phyloP scores from a whole-genome alignment of 108 stramenopile species.

The Aurantiochytrium sp. region DNA sequence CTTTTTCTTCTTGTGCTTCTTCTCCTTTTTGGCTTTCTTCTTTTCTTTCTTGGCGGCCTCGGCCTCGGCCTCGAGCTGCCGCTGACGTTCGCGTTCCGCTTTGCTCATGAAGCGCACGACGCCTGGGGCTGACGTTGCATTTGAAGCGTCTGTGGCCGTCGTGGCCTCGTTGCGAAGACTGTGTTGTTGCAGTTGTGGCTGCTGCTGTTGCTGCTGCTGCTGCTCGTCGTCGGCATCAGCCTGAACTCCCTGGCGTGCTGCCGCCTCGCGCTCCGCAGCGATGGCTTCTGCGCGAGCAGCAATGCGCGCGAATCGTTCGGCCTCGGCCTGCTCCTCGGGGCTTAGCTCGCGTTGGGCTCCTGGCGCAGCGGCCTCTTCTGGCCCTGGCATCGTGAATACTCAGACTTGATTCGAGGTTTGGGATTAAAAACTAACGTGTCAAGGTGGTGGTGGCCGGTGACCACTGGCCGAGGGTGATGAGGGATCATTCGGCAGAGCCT shows the following conservation, averaged over 20 bases:
- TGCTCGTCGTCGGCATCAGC: too few species aligned
- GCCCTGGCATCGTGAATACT: too few species aligned
- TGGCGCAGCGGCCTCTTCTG: too few species aligned
- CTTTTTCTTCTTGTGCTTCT: constrained; percentile 12
- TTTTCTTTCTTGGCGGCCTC: neutral
- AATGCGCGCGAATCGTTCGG: neutral
- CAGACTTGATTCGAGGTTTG: too few species aligned
- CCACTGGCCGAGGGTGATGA: too few species aligned
- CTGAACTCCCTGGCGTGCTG: neutral
- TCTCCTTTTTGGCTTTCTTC: constrained; percentile 20
- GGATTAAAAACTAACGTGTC: too few species aligned
- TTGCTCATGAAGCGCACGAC: neutral
- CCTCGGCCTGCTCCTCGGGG: neutral
- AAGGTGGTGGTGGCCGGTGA: too few species aligned
- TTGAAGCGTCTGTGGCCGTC: neutral
- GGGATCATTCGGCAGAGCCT: too few species aligned
- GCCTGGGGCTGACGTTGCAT: too few species aligned
- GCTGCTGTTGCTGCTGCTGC: too few species aligned
- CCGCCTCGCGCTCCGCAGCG: neutral
- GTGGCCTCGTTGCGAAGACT: neutral
- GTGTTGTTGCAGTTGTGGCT: neutral
- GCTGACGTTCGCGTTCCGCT: neutral
- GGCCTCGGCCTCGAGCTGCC: neutral
- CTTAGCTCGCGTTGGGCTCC: neutral
- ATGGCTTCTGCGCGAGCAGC: neutral